Base-by-base conservation (phyloP, 352 stramenopile species). In the Aphanomyces astaci region DNA sequence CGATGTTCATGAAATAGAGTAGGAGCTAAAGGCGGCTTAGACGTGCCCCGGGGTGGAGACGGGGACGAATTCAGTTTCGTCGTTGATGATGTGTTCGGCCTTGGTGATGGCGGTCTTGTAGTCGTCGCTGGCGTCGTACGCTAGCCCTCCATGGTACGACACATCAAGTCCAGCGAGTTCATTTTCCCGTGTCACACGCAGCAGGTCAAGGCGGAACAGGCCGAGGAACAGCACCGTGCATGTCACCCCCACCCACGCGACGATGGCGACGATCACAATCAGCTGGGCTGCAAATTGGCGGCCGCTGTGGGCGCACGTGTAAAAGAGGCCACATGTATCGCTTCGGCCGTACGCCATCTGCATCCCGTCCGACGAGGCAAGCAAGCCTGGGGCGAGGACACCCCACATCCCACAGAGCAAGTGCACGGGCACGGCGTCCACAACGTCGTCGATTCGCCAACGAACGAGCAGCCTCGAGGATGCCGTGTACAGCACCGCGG, bases 381-480 rank as follows among this genome's bases (percentile, higher is more conserved):
- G 91, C 0, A 94, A 73, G 31, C 83, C 86, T 1, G 82, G 88
- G 19, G 91, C 39, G 4, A 94, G 65, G 13, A 79, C 80, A 25
- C 86, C 86, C 13, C 78, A 75, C 51, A 89, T 76, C 5, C 86
- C 86, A 28, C 66, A 81, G 25, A 81, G 79, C 45, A 82, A 82
- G 72, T 92, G 84, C 66, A 94, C 84, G 2, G 71, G 82, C 66
- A 92, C 91, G 51, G 78, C 77, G 68, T 94, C 86, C n/a, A 94
- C 74, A 4, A 81, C 90, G 64, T 94, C 86, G 48, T 94, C 86
- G 71, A 88, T 90, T 9, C 81, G 79, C 13, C 89, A 60, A 30
- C 71, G 54, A 73, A 90, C 85, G 57, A 91, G 90, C 57, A 91
- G 62, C 45, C 76, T 73, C 19, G 90, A 75, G 11, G 78, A 78